These are phyloP conservation scores for Kazachstania martiniae DNA, from an alignment of 805 yeast genomes.

Conservation along the genomic window DNA sequence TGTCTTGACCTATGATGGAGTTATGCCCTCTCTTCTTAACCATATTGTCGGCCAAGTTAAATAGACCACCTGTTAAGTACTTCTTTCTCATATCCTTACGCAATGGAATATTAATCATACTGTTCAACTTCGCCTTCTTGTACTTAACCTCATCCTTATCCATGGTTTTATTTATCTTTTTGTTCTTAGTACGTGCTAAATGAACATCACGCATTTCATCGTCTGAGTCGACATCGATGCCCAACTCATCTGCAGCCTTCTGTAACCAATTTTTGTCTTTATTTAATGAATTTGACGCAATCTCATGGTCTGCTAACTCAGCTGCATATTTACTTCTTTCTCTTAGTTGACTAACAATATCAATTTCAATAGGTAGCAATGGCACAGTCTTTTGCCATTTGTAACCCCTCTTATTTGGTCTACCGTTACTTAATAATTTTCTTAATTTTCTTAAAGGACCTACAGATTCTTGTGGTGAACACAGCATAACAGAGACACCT, in stretches of 20 bases:
- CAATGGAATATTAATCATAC: constrained; percentile 41
- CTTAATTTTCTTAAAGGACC: constrained; percentile 77
- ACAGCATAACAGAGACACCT: constrained; percentile 90
- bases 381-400: constrained; percentile 48
- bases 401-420: constrained; percentile 5
- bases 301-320: constrained; percentile 62
- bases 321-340: constrained; percentile 61
- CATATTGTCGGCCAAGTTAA: constrained; percentile 68
- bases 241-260: constrained; percentile 89
- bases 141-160: constrained; percentile 38
- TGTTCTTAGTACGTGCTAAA: constrained; percentile 50
- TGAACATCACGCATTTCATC: constrained; percentile 43
- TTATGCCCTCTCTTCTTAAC: constrained; percentile 57
- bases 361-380: constrained; percentile 66
- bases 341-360: constrained; percentile 57
- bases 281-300: constrained; percentile 45
- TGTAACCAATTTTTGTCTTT: constrained; percentile 75
- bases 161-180: constrained; percentile 42
- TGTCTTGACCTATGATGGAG: constrained; percentile 58
- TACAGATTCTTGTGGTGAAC: constrained; percentile 87
- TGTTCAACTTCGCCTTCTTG: constrained; percentile 42
- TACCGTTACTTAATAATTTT: constrained; percentile 35
- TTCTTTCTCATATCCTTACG: constrained; percentile 57
- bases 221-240: constrained; percentile 60
- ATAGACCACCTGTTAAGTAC: constrained; percentile 69